A percentile compares a stretch with the other conserved stretches of the same genome.
Conservation (phyloP, 768 basidiomycete species). For the Hygrocybe coccinea region DNA sequence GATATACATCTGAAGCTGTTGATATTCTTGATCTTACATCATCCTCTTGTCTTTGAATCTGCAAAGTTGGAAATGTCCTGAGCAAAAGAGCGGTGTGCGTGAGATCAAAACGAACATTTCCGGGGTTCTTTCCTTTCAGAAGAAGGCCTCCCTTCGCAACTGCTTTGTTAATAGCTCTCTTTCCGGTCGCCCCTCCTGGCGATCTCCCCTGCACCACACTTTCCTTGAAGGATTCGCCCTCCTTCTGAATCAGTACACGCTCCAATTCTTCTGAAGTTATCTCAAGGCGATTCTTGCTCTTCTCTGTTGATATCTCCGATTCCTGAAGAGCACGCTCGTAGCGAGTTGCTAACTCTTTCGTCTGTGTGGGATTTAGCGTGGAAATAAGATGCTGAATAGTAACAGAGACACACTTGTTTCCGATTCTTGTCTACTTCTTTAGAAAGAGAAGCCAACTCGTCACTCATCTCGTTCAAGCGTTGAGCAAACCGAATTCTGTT, state of each 20-base stretch:
- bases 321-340: conserved; percentile 89
- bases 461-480: conserved; percentile 91
- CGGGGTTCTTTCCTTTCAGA: conserved; percentile 89
- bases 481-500: conserved; percentile 82
- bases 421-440: conserved; percentile 94
- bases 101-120: conserved; percentile 49
- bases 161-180: conserved; percentile 84
- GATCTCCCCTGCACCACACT: conserved; percentile 62
- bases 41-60: conserved; percentile 92
- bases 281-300: conserved; percentile 83
- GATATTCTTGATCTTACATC: conserved; percentile 87
- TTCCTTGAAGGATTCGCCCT: conserved; percentile 88
- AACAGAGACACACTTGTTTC: conserved; percentile 57
- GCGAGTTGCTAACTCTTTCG: conserved; percentile 84
- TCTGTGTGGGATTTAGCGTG: conserved; percentile 39
- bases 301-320: conserved; percentile 80
- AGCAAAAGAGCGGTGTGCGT: neutral
- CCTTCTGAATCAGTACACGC: conserved; percentile 86
- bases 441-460: conserved; percentile 78
- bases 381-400: conserved; percentile 5
- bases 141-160: conserved; percentile 86
- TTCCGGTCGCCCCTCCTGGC: conserved; percentile 57
- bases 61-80: conserved; percentile 2
- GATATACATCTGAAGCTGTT: conserved; percentile 77
- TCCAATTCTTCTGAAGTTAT: conserved; percentile 91